Base-by-base conservation (phyloP, 306 rosid species). In the Malus fusca region DNA sequence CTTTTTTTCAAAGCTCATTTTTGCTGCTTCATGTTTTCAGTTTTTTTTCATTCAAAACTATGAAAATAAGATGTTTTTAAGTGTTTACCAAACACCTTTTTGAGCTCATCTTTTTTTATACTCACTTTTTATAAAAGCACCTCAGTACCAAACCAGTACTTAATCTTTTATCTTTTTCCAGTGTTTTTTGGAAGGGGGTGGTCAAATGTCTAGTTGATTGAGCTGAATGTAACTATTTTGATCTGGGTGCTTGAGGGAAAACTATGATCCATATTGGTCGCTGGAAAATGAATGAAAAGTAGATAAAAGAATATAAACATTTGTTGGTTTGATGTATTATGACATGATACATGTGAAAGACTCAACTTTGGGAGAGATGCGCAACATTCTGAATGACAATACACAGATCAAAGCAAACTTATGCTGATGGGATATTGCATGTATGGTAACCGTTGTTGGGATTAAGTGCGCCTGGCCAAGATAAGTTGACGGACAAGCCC, bases 391-490 rank as follows among this genome's bases (percentile, higher is more conserved):
- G 73, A 69, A 66, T 42, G 82, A 81, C 48, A 60, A 55, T 48
- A 72, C 77, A 80, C 81, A 75, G 74, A 83, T 46, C 83, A 77
- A 83, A 80, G 85, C 63, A 76, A 71, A 80, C 76, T 65, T 71
- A 60, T 79, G 13, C 35, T 73, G 71, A 48, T 72, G 37, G 25
- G 61, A 13, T 35, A 28, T 69, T 68, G 84, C 92, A 93, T 97
- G 90, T 74, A 82, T 91, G 75, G 78, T 89, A n/a, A 91, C 97
- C 40, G 91, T 93, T 30, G 90, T 93, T 35, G 96, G 98, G 70
- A 70, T 89, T 82, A 93, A 91, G 84, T 87, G 90, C 53, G 71
- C 82, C 33, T 88, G 96, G 62, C 92, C 96, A 3, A 88, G 82
- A 43, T 82, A 71, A 70, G 88, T 69, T 3, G 82, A 82, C 43